Evolutionary conservation across 305 asterid genomes (phyloP).

Genomic region (Fraxinus platypoda): DNA sequence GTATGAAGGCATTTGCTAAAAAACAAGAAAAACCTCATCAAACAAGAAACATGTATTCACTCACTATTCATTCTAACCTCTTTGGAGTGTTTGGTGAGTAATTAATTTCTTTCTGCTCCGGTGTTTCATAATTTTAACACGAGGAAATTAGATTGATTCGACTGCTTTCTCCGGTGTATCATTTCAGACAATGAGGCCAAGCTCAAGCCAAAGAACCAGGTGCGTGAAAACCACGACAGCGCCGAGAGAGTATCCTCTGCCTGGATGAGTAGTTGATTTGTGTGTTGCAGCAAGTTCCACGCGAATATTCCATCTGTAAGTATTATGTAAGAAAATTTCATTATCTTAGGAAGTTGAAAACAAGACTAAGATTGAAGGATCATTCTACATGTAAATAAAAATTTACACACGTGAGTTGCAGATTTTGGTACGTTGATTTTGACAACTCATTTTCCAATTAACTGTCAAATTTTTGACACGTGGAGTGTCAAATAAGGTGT

Average conservation of each 20-base stretch:
- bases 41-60: neutral
- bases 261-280: neutral
- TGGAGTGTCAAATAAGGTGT: too few relatives aligned
- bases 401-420: too few relatives aligned
- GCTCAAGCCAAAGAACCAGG: conserved; percentile 38
- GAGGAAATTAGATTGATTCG: neutral
- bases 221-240: conserved; percentile 30
- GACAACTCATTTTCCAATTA: too few relatives aligned
- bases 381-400: too few relatives aligned
- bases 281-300: neutral
- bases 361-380: too few relatives aligned
- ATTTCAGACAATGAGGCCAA: conserved; percentile 28
- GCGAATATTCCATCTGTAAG: too few relatives aligned
- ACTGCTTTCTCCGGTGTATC: neutral
- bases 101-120: neutral
- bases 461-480: too few relatives aligned
- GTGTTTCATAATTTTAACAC: neutral
- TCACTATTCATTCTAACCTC: neutral
- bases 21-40: neutral
- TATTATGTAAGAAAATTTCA: neutral
- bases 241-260: conserved; percentile 24
- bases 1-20: conserved; percentile 37
- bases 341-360: too few relatives aligned
- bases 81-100: neutral
- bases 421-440: too few relatives aligned